Conservation (phyloP, 139 green algal genomes). For the Chlorella sp. region DNA sequence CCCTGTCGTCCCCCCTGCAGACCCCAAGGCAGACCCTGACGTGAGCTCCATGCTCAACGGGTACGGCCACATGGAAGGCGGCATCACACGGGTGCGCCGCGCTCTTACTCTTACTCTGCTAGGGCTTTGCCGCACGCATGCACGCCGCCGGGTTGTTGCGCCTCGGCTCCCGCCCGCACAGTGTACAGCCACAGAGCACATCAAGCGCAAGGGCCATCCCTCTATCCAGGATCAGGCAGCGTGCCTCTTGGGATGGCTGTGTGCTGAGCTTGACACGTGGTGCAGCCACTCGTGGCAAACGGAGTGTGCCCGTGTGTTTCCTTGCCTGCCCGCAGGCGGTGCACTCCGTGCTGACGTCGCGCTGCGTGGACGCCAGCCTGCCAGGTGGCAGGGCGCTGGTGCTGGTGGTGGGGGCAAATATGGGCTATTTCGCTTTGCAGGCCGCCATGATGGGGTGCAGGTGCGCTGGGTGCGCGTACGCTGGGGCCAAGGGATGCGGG, state of each 20-base stretch:
- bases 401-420: neutral
- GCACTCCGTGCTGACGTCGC: neutral
- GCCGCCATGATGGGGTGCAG: neutral
- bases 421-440: neutral
- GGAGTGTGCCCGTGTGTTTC: neutral
- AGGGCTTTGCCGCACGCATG: no score
- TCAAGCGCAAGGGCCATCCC: no score
- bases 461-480: neutral
- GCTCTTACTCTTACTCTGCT: no score
- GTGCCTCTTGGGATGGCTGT: no score
- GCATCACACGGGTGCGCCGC: neutral
- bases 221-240: no score
- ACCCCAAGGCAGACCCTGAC: neutral
- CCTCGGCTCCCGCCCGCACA: neutral
- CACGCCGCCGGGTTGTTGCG: neutral
- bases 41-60: neutral
- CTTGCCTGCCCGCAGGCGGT: neutral
- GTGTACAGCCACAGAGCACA: no score
- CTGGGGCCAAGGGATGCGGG: neutral
- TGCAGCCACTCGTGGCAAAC: no score
- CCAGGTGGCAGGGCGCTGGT: neutral
- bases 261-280: no score
- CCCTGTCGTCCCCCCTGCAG: no score
- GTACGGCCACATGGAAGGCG: neutral
- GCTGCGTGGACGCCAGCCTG: neutral